Evolutionary conservation across 2,329 filamentous ascomycete genomes (phyloP), one percentile per base, ranked within the genome.

Genomic region (Clonostachys rosea): DNA sequence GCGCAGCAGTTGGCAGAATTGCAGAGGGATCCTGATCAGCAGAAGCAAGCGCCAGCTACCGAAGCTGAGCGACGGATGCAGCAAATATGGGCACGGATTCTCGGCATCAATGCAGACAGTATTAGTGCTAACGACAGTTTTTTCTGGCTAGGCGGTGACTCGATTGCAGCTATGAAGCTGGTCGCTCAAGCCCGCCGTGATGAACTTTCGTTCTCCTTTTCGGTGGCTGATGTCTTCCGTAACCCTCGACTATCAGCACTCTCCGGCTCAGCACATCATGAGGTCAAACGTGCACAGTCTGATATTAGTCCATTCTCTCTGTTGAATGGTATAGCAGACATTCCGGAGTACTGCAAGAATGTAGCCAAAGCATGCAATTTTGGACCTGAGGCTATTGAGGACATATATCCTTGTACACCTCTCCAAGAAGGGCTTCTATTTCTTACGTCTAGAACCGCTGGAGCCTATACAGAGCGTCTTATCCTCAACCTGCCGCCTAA

Each of bases 101-200:
- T 36, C 8, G n/a, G 13, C 41, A 8, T 43, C 6, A 24, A 43
- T 11, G 8, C 41, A 24, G n/a, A 34, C n/a, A 55, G 60, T 6
- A 47, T 67, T 24, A 51, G 57, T 4, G 49, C 64, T 2, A 64
- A 70, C 5, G 67, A 74, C 51, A 71, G 68, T 55, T 76, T 77
- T 55, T 75, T 76, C 61, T 61, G 61, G 1, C 63, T 74, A 0
- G 73, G 73, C 9, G 73, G 73, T 33, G 70, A 75, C 52, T 75
- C 73, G 1, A 64, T 76, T 2, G 51, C 63, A 1, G 72, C 72
- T 2, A 79, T 76, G 68, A 18, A 24, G 8, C 41, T 43, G 11
- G 44, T 49, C 20, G 48, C 48, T 42, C 18, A 35, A 10, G 46
- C 48, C 17, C 41, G 41, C 10, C 64, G 18, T 18, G 60, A 44